These are phyloP conservation scores for Somion occarium DNA, from an alignment of 1,284 basidiomycete genomes.

Conservation along the genomic window DNA sequence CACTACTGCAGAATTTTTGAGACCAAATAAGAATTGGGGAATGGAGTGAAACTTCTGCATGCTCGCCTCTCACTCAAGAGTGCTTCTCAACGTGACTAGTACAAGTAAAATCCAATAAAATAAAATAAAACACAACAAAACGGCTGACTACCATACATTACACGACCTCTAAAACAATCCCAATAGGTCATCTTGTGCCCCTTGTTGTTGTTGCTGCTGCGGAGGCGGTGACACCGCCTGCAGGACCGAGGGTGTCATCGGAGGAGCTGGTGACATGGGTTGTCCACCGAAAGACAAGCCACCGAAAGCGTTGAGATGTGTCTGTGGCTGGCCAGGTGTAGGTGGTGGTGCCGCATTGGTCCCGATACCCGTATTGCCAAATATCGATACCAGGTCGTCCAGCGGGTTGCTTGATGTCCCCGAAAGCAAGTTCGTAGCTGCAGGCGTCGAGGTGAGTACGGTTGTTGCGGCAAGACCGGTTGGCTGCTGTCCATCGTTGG, in stretches of 20 bases:
- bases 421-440: slow-evolving; percentile 63
- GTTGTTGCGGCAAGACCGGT: slow-evolving; percentile 74
- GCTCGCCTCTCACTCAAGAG: too few relatives aligned
- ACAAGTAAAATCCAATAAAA: too few relatives aligned
- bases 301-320: background rate
- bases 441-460: slow-evolving; percentile 62
- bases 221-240: background rate
- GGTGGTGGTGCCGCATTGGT: slow-evolving; percentile 15
- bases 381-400: slow-evolving; percentile 88
- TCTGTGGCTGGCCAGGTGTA: slow-evolving; percentile 2
- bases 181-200: slow-evolving; percentile 2
- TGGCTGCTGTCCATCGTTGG: slow-evolving; percentile 49
- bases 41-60: too few relatives aligned
- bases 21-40: too few relatives aligned
- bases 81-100: too few relatives aligned
- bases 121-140: too few relatives aligned
- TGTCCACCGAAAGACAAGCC: background rate
- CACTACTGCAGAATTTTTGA: too few relatives aligned
- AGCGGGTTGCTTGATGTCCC: slow-evolving; percentile 82
- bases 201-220: slow-evolving; percentile 1
- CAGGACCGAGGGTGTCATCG: slow-evolving; percentile 6
- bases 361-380: slow-evolving; percentile 51
- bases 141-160: background rate
- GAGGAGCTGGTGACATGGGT: slow-evolving; percentile 12
- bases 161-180: slow-evolving; percentile 6